Base-by-base conservation (phyloP, 192 early-diverging fungal species). In the Coemansia sp. region DNA sequence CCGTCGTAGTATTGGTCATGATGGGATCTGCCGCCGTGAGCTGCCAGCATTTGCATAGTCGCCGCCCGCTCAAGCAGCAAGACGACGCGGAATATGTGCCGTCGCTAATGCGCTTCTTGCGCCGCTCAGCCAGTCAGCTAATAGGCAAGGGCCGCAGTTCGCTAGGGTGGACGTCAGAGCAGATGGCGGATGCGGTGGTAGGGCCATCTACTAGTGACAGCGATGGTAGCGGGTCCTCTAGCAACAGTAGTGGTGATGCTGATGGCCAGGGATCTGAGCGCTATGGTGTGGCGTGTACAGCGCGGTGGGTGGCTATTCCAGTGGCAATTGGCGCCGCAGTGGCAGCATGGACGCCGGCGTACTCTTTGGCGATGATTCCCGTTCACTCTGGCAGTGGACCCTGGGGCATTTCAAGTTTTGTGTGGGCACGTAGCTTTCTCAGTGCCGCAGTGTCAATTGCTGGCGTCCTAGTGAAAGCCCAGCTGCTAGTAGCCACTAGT, bases 291-390 rank as follows among this genome's bases (percentile, higher is more conserved):
- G 49, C 20, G 49, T 51, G 49, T 51, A 20, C 49, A 1, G 49
- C 49, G 49, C 49, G 49, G 49, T 60, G 57, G 57, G 57, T 18
- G 16, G 57, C 33, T 1, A 18, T 60, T 15, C 31, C 31, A 18
- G 31, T 60, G 31, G 57, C 57, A 1, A 33, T 33, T 2, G 57
- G 57, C 7, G 16, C 29, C 0, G 72, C 72, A 9, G 2, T 67
- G 18, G 65, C 75, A 0, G 44, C 67, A 1, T 82, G 80, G 80
- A 27, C 80, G 22, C 80, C 80, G 3, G 61, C 62, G 3, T 67
- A 65, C 42, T 42, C 22, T 7, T 52, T 74, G 71, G 63, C 71
- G 13, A 31, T 60, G 31, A 33, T 57, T 1, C 54, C 54, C 12
- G 54, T 57, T 13, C 52, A 27, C 7, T 6, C 13, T 15, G 31